Base-by-base conservation (phyloP, 164 flowering plant species). In the Magnolia kwangsiensis region DNA sequence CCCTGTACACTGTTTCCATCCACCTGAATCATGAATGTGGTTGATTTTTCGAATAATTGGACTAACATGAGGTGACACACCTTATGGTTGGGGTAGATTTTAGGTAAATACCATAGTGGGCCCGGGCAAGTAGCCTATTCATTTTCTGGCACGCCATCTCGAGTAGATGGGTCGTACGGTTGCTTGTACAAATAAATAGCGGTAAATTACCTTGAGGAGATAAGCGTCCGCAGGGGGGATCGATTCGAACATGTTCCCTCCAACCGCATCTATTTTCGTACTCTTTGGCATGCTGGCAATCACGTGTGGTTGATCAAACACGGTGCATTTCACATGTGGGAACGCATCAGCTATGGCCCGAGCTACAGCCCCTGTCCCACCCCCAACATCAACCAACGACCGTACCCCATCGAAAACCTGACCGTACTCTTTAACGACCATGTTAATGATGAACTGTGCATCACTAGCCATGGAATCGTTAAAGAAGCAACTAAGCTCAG, bases 401-500 rank as follows among this genome's bases (percentile, higher is more conserved):
- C 68, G 68, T 37, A 20, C 29, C 37, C 68, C 68, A 23, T 77
- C 68, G 59, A 87, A 83, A 29, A 77, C 76, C 0, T 45, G 64
- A 55, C 37, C 68, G 68, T 78, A 72, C 31, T 85, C 72, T 7
- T 63, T 66, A 11, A 85, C 24, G 31, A 85, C 8, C 20, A 84
- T 74, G 3, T 67, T 75, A 21, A 55, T 77, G 19, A 80, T 67
- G 65, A 88, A 29, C 27, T 64, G 70, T 3, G 86, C 45, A 72
- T 89, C 91, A 70, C 85, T 77, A 0, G 84, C 85, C 89, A 89
- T 87, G 24, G 80, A 86, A 64, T 84, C 80, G 72, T 85, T 79
- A 68, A 89, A 86, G 1, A 70, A 0, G 8, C 37, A 50, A 31
- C 71, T 80, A 5, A 78, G 27, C 16, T 71, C 72, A 0, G 81